Percentiles rank a stretch among this genome's conserved stretches.
These are phyloP conservation scores for Austroboletus eburneus DNA, from an alignment of 768 basidiomycete species.

Conservation along the genomic window DNA sequence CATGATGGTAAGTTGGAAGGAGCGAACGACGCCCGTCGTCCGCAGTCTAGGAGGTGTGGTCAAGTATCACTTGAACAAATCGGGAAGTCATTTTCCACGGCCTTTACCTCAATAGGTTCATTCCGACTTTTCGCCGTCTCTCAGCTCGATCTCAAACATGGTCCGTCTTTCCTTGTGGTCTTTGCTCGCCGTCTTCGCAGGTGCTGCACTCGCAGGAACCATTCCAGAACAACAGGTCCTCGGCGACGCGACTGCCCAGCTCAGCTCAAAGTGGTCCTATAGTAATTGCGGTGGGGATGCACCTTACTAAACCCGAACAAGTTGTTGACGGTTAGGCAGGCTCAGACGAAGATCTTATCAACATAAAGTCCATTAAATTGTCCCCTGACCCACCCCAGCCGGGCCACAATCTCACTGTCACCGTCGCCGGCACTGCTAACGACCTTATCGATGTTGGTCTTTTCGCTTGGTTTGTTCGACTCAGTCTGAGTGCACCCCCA, in stretches of 20 bases:
- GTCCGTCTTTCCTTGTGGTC: conserved; percentile 26
- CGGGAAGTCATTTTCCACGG: conserved; percentile 21
- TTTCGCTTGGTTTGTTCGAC: neutral
- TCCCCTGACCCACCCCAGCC: conserved; percentile 88
- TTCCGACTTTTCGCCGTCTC: conserved; percentile 19
- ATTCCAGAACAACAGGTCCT: conserved; percentile 30
- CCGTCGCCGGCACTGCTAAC: conserved; percentile 56
- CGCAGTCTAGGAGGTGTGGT: neutral
- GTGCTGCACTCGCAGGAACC: conserved; percentile 22
- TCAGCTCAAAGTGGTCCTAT: conserved; percentile 59
- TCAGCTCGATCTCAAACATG: conserved; percentile 18
- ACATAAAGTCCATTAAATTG: conserved; percentile 68
- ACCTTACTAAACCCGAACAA: conserved; percentile 5
- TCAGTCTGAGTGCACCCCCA: conserved; percentile 31
- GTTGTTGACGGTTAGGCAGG: conserved; percentile 36
- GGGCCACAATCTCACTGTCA: conserved; percentile 85
- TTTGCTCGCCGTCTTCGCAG: conserved; percentile 27
- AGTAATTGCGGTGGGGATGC: conserved; percentile 64
- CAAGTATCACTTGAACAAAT: neutral
- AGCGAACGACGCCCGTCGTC: neutral
- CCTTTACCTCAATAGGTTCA: conserved; percentile 7
- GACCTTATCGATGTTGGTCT: conserved; percentile 60
- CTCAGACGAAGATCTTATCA: conserved; percentile 38
- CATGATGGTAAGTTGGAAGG: conserved; percentile 36
- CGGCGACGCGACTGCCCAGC: conserved; percentile 27